These are phyloP conservation scores for Malania oleifera DNA, from an alignment of 164 flowering plant genomes.

Conservation along the genomic window DNA sequence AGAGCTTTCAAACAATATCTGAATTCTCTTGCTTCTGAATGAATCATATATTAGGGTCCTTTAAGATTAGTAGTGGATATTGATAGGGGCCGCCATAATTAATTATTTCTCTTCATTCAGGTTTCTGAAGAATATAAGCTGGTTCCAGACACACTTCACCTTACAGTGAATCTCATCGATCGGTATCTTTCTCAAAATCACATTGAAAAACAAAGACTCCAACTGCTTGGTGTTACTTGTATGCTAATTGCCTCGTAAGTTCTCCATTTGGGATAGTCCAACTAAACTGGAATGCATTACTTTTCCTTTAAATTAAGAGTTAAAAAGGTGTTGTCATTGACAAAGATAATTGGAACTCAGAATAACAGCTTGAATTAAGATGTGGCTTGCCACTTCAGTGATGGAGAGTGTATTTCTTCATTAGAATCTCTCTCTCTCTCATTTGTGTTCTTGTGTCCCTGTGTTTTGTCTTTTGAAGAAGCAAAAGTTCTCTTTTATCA, in stretches of 20 bases:
- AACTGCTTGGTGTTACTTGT: slow-evolving; percentile 7
- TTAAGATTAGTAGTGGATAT: neutral
- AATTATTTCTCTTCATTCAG: neutral
- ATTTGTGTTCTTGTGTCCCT: too few species aligned
- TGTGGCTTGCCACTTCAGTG: too few species aligned
- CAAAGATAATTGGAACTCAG: too few species aligned
- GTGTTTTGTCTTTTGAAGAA: too few species aligned
- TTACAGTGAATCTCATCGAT: slow-evolving; percentile 7
- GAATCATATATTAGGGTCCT: neutral
- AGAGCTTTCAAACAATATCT: neutral
- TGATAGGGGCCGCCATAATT: neutral
- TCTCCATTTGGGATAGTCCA: neutral
- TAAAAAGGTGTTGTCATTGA: too few species aligned
- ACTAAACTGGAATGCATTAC: too few species aligned
- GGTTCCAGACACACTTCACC: slow-evolving; percentile 6
- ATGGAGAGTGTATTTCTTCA: too few species aligned
- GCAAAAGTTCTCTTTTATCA: too few species aligned
- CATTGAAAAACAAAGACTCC: slow-evolving; percentile 5
- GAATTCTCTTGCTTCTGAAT: neutral
- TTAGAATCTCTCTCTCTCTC: neutral
- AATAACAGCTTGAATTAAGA: too few species aligned
- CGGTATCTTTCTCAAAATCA: slow-evolving; percentile 5
- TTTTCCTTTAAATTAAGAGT: too few species aligned
- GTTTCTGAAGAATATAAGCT: slow-evolving; percentile 7
- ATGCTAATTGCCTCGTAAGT: slow-evolving; percentile 8